Base-by-base conservation (phyloP, 177 flowering plant species). In the Vitis hybrid region DNA sequence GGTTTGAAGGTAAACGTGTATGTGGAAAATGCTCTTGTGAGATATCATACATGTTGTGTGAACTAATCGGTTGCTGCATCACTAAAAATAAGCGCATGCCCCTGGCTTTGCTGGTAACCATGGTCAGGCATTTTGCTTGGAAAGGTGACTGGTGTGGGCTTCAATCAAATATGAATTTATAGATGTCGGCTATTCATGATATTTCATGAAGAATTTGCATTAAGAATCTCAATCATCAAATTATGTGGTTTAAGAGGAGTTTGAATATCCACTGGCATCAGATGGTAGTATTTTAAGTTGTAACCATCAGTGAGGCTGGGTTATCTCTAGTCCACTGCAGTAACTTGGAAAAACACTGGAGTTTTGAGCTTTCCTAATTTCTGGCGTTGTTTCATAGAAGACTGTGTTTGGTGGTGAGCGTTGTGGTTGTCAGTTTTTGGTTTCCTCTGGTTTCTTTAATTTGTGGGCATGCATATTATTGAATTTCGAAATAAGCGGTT, bases 61-160 rank as follows among this genome's bases (percentile, higher is more conserved):
- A 74, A 69, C 14, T 65, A 50, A 1, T 72, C 71, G 75, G 69
- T 13, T 72, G 71, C 69, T 21, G 56, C 71, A 13, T 58, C 59
- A 35, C 64, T 60, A 13, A 58, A 59, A 68, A 51, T 24, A 46
- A 3, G 57, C 35, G 51, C 32, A 15, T 58, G 48, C 48, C 55
- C 63, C 61, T 17, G 50, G 15, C 53, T 68, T 62, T 60, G 46
- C 61, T 55, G 51, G 20, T 60, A 57, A 63, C 21, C n/a, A n/a
- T 66, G 63, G 61, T 58, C 58, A 35, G 53, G 61, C 48, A 61
- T 53, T 57, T 71, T 53, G 50, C 20, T 57, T 54, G 69, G 67
- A 65, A 46, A 48, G 8, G 15, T 13, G 48, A 5, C 9, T 71
- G 66, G 57, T 14, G 56, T 64, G 20, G 24, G 48, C 51, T 74